phyloP scores from a whole-genome alignment of 441 rosid genomes.

The Kokia cookei region DNA sequence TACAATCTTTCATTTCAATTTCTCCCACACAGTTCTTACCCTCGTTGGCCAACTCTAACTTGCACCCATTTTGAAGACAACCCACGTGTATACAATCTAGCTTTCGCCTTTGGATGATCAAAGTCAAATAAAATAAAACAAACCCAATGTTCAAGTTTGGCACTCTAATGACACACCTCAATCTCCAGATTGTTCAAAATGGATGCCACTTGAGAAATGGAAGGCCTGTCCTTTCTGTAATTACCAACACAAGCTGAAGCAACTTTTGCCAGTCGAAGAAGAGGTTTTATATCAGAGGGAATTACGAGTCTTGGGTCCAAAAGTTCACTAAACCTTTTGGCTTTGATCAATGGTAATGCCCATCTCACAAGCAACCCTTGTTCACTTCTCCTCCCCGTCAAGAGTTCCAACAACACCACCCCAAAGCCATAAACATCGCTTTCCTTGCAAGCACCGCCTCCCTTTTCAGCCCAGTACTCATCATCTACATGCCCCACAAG shows the following conservation, averaged over 20 bases:
- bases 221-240: constrained; percentile 59
- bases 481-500: constrained; percentile 54
- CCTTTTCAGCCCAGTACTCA: constrained; percentile 36
- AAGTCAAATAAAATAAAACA: background rate
- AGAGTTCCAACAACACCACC: constrained; percentile 65
- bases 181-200: constrained; percentile 63
- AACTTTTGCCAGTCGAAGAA: constrained; percentile 65
- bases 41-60: background rate
- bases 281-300: constrained; percentile 39
- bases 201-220: constrained; percentile 46
- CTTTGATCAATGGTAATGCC: constrained; percentile 77
- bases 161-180: constrained; percentile 14
- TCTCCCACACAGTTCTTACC: background rate
- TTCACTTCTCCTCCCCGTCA: constrained; percentile 69
- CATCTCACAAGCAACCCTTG: constrained; percentile 60
- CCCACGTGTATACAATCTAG: background rate
- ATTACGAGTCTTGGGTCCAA: constrained; percentile 51
- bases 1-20: constrained; percentile 7
- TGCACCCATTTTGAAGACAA: background rate
- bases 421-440: constrained; percentile 80
- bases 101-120: background rate
- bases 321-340: constrained; percentile 42
- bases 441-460: constrained; percentile 44
- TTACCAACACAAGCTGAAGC: constrained; percentile 75
- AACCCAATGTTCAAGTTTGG: background rate